Conservation (phyloP, 2,329 filamentous ascomycete species). For the Penicillium sp. region DNA sequence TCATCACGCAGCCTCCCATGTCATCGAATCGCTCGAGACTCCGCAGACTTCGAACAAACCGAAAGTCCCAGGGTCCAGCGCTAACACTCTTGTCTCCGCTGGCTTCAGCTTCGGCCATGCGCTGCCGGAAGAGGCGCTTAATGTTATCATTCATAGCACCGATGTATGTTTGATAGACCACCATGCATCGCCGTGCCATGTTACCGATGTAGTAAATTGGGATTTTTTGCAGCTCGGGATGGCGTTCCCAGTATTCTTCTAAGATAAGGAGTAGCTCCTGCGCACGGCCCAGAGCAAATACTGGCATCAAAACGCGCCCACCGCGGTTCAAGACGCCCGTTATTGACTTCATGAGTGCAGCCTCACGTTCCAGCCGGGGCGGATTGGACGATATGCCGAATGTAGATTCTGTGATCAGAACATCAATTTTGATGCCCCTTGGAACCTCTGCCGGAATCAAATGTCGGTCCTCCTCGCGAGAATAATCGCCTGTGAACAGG, state of each 20-base stretch:
- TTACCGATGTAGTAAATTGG: conserved; percentile 98
- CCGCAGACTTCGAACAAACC: conserved; percentile 84
- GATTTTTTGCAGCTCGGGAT: conserved; percentile 78
- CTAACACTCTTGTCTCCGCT: conserved; percentile 66
- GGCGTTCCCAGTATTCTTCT: conserved; percentile 93
- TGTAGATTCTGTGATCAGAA: conserved; percentile 94
- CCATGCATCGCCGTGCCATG: conserved; percentile 92
- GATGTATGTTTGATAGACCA: conserved; percentile 97
- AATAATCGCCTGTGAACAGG: conserved; percentile 97
- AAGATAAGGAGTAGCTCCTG: conserved; percentile 91
- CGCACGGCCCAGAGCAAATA: conserved; percentile 87
- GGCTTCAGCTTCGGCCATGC: conserved; percentile 84
- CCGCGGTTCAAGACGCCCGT: conserved; percentile 86
- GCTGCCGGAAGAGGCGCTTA: conserved; percentile 85
- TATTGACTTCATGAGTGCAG: conserved; percentile 90
- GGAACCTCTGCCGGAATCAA: conserved; percentile 90
- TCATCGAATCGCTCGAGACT: conserved; percentile 94
- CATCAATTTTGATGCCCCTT: conserved; percentile 82
- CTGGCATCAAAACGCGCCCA: conserved; percentile 86
- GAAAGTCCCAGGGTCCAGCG: conserved; percentile 87
- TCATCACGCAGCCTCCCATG: conserved; percentile 90
- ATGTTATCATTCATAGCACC: conserved; percentile 99
- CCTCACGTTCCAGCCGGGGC: conserved; percentile 82
- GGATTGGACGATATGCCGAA: conserved; percentile 94
- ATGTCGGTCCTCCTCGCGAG: conserved; percentile 89